Evolutionary conservation across 257 asterid species (phyloP).

Genomic region (Solanum sejunctum): DNA sequence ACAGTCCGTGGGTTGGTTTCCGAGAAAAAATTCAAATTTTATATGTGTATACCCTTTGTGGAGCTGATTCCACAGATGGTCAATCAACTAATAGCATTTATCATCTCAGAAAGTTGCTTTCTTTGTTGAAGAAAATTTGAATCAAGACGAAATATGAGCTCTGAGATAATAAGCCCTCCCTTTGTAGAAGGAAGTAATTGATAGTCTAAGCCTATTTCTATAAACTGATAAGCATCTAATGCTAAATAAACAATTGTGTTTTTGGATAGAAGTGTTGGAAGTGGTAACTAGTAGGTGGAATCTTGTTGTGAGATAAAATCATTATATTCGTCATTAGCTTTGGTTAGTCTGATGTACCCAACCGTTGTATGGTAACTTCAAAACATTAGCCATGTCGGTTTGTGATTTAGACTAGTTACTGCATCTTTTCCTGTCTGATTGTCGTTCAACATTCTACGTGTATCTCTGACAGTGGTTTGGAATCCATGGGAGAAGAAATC

Average conservation of each 20-base stretch:
- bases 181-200: neutral
- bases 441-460: neutral
- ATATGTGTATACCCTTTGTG: neutral
- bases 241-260: neutral
- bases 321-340: neutral
- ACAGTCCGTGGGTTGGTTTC: neutral
- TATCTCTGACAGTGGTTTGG: slow-evolving; percentile 53
- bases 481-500: slow-evolving; percentile 88
- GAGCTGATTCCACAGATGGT: neutral
- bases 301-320: neutral
- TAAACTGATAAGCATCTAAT: neutral
- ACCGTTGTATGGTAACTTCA: neutral
- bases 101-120: neutral
- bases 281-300: neutral
- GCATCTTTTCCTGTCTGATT: neutral
- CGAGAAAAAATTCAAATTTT: neutral
- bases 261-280: neutral
- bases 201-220: neutral
- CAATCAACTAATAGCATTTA: neutral
- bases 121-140: neutral
- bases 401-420: neutral
- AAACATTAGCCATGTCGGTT: neutral
- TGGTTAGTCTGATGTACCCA: neutral
- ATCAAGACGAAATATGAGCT: neutral
- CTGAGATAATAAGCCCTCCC: neutral